Conservation (phyloP, 2,329 filamentous ascomycete genomes). For the Fusarium sp. region DNA sequence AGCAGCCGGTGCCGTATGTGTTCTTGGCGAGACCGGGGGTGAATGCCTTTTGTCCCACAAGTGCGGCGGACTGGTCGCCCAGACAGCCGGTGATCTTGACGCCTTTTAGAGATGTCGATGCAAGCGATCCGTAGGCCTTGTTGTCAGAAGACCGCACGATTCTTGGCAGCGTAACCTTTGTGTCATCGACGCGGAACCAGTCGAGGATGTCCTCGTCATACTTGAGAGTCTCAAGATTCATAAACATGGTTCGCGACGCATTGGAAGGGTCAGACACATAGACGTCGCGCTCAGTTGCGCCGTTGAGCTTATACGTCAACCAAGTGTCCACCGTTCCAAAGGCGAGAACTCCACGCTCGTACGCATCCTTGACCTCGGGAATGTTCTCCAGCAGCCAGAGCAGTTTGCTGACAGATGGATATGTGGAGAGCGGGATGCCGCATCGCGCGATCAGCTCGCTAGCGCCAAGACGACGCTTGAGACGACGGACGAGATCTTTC, state of each 20-base stretch:
- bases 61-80: constrained; percentile 83
- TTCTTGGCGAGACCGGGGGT: constrained; percentile 83
- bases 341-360: constrained; percentile 77
- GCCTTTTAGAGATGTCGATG: constrained; percentile 72
- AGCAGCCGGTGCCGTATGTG: constrained; percentile 88
- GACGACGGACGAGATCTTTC: constrained; percentile 76
- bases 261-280: constrained; percentile 85
- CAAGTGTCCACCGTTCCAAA: constrained; percentile 87
- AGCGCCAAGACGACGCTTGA: constrained; percentile 75
- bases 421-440: constrained; percentile 84
- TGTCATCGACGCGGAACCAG: constrained; percentile 79
- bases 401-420: constrained; percentile 83
- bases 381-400: constrained; percentile 81
- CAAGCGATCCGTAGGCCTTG: constrained; percentile 75
- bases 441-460: constrained; percentile 76
- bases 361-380: constrained; percentile 74
- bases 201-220: constrained; percentile 80
- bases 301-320: constrained; percentile 84
- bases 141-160: constrained; percentile 81
- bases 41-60: constrained; percentile 85
- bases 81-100: constrained; percentile 80
- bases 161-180: constrained; percentile 78
- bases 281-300: constrained; percentile 72
- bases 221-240: constrained; percentile 80
- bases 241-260: constrained; percentile 87